phyloP scores from a whole-genome alignment of 345 rosid genomes.

The Viola odorata region DNA sequence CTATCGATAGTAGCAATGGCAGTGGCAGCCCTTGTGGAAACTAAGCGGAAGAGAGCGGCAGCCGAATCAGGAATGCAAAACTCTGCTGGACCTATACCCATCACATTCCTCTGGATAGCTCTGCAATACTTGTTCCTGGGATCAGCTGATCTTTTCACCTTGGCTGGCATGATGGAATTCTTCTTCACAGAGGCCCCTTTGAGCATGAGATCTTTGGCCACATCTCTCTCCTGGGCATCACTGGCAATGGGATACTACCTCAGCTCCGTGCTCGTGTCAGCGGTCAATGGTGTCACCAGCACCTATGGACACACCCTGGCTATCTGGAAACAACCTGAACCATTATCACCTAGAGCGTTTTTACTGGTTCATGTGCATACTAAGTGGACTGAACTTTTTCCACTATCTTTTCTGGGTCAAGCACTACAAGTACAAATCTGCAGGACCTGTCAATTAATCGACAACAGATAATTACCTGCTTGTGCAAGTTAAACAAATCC shows the following conservation, averaged over 20 bases:
- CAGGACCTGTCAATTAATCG: background rate
- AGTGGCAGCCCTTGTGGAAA: constrained; percentile 73
- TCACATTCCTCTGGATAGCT: constrained; percentile 85
- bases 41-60: constrained; percentile 50
- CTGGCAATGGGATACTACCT: constrained; percentile 88
- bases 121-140: constrained; percentile 85
- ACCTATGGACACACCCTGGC: constrained; percentile 53
- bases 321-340: constrained; percentile 66
- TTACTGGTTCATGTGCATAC: constrained; percentile 80
- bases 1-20: constrained; percentile 76
- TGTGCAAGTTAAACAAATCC: no score
- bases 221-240: constrained; percentile 91
- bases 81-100: constrained; percentile 56
- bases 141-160: constrained; percentile 89
- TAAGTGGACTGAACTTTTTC: constrained; percentile 62
- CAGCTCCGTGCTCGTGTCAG: constrained; percentile 68
- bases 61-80: constrained; percentile 24
- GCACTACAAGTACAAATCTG: constrained; percentile 55
- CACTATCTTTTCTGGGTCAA: constrained; percentile 80
- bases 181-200: constrained; percentile 83
- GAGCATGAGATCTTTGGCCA: constrained; percentile 85
- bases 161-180: constrained; percentile 92
- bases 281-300: constrained; percentile 47
- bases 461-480: no score
- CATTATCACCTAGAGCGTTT: constrained; percentile 74